Percentiles rank a stretch among this genome's conserved stretches.
Conservation (phyloP, 345 rosid genomes). For the Eucalyptus shirleyi region DNA sequence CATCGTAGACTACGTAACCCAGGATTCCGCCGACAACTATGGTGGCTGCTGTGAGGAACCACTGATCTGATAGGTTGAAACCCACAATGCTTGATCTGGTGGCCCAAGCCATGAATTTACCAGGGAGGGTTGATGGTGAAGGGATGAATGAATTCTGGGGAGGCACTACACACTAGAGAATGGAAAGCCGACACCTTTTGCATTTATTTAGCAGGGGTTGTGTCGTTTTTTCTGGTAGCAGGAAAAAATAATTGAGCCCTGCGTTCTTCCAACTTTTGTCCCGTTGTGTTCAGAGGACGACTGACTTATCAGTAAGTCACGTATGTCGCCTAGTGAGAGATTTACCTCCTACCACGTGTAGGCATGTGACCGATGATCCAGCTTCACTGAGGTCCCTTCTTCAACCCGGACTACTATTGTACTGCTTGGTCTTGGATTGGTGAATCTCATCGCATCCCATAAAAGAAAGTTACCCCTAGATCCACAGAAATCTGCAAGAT, state of each 20-base stretch:
- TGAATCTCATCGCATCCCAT: background rate
- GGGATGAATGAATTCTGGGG: background rate
- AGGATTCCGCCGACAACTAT: conserved; percentile 12
- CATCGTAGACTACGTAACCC: conserved; percentile 32
- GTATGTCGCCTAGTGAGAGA: background rate
- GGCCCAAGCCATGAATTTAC: conserved; percentile 8
- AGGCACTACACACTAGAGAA: background rate
- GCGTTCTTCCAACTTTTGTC: background rate
- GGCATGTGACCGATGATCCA: background rate
- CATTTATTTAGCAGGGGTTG: background rate
- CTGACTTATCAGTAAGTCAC: background rate
- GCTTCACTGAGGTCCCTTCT: background rate
- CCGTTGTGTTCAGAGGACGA: background rate
- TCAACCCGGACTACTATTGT: background rate
- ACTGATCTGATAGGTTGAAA: conserved; percentile 13
- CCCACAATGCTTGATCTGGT: background rate
- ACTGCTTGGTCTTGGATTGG: background rate
- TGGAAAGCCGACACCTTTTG: background rate
- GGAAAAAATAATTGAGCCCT: background rate
- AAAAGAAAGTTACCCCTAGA: background rate
- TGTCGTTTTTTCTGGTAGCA: background rate
- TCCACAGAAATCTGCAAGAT: background rate
- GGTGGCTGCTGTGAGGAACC: conserved; percentile 21
- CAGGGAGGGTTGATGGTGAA: background rate
- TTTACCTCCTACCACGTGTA: background rate